phyloP scores from a whole-genome alignment of 2,329 filamentous ascomycete genomes.

The Colletotrichum theobromicola region DNA sequence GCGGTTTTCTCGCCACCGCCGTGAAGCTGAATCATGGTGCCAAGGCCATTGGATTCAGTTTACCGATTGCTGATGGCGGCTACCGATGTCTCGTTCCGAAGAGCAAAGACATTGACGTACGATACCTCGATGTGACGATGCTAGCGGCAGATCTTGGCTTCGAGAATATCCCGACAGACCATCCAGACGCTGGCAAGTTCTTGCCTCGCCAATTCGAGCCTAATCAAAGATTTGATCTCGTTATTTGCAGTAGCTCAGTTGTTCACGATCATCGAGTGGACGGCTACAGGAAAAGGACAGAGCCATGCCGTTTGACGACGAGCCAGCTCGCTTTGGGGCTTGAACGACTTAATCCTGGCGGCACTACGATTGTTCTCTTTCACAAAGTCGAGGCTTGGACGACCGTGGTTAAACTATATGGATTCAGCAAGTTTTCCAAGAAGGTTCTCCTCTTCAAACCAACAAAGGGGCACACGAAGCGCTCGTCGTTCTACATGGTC shows the following conservation, averaged over 20 bases:
- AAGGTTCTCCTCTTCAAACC: constrained; percentile 51
- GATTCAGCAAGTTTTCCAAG: constrained; percentile 45
- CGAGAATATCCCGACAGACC: background rate
- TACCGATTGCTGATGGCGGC: background rate
- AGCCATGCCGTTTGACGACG: background rate
- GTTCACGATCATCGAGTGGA: fast-evolving
- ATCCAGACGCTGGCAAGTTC: background rate
- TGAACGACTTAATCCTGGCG: constrained; percentile 40
- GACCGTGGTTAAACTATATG: constrained; percentile 39
- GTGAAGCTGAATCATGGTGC: background rate
- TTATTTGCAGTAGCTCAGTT: background rate
- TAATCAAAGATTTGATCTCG: background rate
- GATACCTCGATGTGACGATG: background rate
- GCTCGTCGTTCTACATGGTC: constrained; percentile 59
- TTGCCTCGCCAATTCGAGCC: background rate
- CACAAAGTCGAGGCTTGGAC: constrained; percentile 51
- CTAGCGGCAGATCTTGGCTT: background rate
- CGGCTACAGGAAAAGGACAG: background rate
- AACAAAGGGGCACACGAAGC: constrained; percentile 36
- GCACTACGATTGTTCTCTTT: constrained; percentile 56
- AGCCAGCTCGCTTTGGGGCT: background rate
- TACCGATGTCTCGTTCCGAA: background rate
- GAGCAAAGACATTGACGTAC: background rate
- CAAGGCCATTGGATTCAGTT: background rate
- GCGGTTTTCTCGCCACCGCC: background rate